Percentiles rank a stretch among this genome's conserved stretches.
Evolutionary conservation across 345 rosid species (phyloP).

Genomic region (Salix viminalis): DNA sequence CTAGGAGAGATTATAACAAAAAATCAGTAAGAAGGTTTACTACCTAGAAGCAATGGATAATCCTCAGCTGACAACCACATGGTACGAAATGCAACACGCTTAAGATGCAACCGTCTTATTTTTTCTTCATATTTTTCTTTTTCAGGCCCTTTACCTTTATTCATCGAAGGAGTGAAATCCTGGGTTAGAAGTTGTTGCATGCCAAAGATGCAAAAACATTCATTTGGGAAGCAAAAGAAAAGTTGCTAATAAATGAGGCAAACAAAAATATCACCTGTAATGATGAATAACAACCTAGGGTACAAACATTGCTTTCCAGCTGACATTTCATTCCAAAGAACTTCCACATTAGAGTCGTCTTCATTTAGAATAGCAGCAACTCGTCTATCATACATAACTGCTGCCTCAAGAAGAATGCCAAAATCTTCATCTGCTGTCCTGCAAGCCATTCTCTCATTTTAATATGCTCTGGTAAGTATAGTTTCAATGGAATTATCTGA

Average conservation of each 20-base stretch:
- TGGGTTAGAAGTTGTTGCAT: slow-evolving; percentile 5
- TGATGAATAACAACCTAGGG: slow-evolving; percentile 79
- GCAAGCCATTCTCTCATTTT: slow-evolving; percentile 14
- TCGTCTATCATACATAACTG: slow-evolving; percentile 90
- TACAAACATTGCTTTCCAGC: slow-evolving; percentile 46
- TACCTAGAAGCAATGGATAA: slow-evolving; percentile 87
- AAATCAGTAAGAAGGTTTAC: not conserved
- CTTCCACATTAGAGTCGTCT: slow-evolving; percentile 42
- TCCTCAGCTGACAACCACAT: slow-evolving; percentile 97
- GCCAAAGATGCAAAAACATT: not conserved
- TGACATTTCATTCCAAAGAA: slow-evolving; percentile 45
- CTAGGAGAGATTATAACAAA: not conserved
- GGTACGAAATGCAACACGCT: slow-evolving; percentile 86
- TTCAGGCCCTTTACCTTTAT: slow-evolving; percentile 91
- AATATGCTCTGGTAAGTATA: not conserved
- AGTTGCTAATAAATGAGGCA: not conserved
- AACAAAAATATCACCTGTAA: slow-evolving; percentile 56
- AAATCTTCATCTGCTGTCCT: slow-evolving; percentile 99
- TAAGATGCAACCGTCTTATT: slow-evolving; percentile 67
- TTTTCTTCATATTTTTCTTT: slow-evolving; percentile 83
- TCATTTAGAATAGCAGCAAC: slow-evolving; percentile 76
- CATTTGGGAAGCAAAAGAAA: not conserved
- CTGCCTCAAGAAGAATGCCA: slow-evolving; percentile 90
- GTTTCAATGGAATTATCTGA: not conserved
- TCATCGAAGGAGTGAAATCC: not conserved